These are phyloP conservation scores for Aspergillus glaucus DNA, from an alignment of 2,329 filamentous ascomycete species.

Conservation along the genomic window DNA sequence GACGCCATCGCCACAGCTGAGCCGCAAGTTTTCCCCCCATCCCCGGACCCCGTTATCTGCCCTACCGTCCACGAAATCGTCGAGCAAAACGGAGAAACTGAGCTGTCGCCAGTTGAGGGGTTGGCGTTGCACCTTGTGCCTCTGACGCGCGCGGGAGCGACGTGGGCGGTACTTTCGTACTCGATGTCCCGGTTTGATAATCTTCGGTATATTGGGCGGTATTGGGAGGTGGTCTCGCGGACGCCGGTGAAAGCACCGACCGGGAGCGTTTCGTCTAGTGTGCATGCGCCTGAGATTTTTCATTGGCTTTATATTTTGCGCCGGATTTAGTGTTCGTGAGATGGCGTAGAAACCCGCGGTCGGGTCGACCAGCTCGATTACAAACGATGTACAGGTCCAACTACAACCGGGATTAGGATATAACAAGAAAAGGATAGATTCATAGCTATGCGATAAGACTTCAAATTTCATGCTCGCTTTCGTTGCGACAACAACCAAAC, in stretches of 20 bases:
- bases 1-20: conserved; percentile 30
- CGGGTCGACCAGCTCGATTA: too few species aligned
- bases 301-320: conserved; percentile 32
- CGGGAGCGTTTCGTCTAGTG: conserved; percentile 21
- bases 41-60: conserved; percentile 11
- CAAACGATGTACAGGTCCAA: too few species aligned
- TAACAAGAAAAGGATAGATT: too few species aligned
- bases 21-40: conserved; percentile 9
- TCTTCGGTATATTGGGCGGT: conserved; percentile 12
- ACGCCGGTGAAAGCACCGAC: conserved; percentile 26
- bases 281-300: conserved; percentile 27
- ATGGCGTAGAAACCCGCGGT: too few species aligned
- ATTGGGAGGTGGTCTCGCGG: conserved; percentile 25
- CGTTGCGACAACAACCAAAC: too few species aligned
- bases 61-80: conserved; percentile 16
- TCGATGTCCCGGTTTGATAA: conserved; percentile 29
- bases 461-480: too few species aligned
- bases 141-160: conserved; percentile 20
- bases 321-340: conserved; percentile 13
- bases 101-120: conserved; percentile 29
- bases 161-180: conserved; percentile 30
- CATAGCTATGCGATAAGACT: too few species aligned
- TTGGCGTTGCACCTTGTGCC: conserved; percentile 26
- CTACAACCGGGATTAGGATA: too few species aligned
- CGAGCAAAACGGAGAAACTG: conserved; percentile 4